Base-by-base conservation (phyloP, 345 rosid genomes). In the Citrus trifoliata region DNA sequence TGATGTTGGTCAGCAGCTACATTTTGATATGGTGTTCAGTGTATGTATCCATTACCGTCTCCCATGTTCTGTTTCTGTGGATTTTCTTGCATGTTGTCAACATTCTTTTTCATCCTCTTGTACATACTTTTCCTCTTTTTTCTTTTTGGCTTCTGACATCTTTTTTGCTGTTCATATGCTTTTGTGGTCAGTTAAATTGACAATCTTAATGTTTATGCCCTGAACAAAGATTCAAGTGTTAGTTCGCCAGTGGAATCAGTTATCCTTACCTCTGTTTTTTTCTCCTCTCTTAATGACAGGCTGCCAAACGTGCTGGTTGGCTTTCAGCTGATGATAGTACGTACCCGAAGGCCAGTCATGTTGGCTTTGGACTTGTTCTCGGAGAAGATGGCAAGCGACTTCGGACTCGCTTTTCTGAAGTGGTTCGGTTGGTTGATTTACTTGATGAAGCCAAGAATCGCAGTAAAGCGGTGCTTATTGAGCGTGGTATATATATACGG, bases 1-100 rank as follows among this genome's bases (percentile, higher is more conserved):
- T 46, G 99, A 96, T 90, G 97, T 93, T 75, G 99, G 98, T 79
- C 99, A 96, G 87, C 92, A 93, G 80, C 93, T 89, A 77, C 99
- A 96, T 80, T 96, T 94, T 78, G 90, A 90, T 71, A 96, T 94
- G 98, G 73, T 93, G 48, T 96, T 96, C 88, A 91, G 89, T 81
- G 99, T 94, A 84, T 67, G 94, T 82, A 68, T 71, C 74, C 18
- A 59, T 32, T 37, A 40, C 77, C 25, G 10, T 46, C 67, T 70
- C 46, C 32, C 51, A 58, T 76, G 61, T 55, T 67, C 19, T 69
- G 19, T 67, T 64, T n/a, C 9, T 18, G 62, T 76, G 59, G 35
- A 16, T 25, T 70, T 74, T 61, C 27, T n/a, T 77, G 71, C 37
- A 33, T 71, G 33, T 55, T 64, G 27, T 77, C 53, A 30, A 24